These are phyloP conservation scores for Nothomitra cinnamomea DNA, from an alignment of 2,329 filamentous ascomycete species.

Conservation along the genomic window DNA sequence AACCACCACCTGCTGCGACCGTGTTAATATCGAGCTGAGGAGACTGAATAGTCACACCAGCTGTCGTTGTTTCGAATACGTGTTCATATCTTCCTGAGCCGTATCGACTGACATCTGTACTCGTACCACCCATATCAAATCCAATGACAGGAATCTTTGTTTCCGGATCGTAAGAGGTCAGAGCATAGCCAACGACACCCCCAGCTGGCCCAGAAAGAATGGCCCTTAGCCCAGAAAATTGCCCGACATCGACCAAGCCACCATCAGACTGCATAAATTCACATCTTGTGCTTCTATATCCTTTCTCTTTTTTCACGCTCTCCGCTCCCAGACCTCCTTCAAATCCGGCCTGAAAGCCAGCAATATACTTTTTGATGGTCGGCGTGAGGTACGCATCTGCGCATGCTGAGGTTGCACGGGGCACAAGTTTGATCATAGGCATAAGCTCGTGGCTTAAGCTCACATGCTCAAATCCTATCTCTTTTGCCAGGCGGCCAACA, in stretches of 20 bases:
- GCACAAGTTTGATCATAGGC: constrained; percentile 76
- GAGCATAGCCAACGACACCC: constrained; percentile 80
- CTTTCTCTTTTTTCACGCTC: constrained; percentile 50
- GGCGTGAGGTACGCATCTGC: constrained; percentile 70
- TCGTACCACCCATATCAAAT: constrained; percentile 92
- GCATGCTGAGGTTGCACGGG: constrained; percentile 58
- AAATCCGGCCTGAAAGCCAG: constrained; percentile 66
- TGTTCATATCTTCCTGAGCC: constrained; percentile 77
- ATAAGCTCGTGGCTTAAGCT: constrained; percentile 66
- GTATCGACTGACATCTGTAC: constrained; percentile 79
- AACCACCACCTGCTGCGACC: constrained; percentile 78
- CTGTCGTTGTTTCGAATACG: constrained; percentile 85
- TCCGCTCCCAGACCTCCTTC: constrained; percentile 61
- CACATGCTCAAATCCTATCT: constrained; percentile 72
- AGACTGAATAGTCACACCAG: constrained; percentile 84
- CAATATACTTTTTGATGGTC: constrained; percentile 60
- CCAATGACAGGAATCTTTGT: constrained; percentile 79
- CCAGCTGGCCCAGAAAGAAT: constrained; percentile 86
- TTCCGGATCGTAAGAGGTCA: constrained; percentile 72
- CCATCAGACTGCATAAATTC: constrained; percentile 93
- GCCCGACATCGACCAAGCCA: constrained; percentile 51
- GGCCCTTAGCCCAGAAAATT: constrained; percentile 69
- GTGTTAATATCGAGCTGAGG: constrained; percentile 92
- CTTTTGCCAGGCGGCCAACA: constrained; percentile 56
- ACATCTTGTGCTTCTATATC: constrained; percentile 57